Evolutionary conservation across 768 basidiomycete species (phyloP).

Genomic region (Tremella mesenterica): DNA sequence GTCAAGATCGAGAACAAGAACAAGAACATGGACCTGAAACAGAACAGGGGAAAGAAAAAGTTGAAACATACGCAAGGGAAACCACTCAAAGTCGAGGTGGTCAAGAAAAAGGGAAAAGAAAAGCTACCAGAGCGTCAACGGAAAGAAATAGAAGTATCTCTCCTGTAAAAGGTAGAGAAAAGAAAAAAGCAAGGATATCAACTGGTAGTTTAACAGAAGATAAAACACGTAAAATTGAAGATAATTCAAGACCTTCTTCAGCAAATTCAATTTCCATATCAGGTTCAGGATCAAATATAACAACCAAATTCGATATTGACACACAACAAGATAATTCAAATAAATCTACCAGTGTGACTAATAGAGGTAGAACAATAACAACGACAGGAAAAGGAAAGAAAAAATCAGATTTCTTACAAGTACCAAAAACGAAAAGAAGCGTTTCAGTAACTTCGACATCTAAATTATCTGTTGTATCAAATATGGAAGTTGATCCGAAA

Average conservation of each 20-base stretch:
- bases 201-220: not conserved
- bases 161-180: not conserved
- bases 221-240: slow-evolving; percentile 7
- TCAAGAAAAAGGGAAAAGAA: slow-evolving; percentile 12
- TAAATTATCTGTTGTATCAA: not conserved
- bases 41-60: slow-evolving; percentile 16
- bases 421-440: too few species aligned
- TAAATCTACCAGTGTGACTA: not conserved
- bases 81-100: slow-evolving; percentile 2
- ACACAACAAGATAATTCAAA: not conserved
- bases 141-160: not conserved
- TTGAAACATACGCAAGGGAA: not conserved
- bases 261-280: too few species aligned
- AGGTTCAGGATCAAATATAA: too few species aligned
- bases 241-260: slow-evolving; percentile 2
- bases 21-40: too few species aligned
- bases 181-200: not conserved
- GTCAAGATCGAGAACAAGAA: too few species aligned
- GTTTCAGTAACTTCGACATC: not conserved
- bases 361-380: not conserved
- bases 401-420: too few species aligned
- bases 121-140: slow-evolving; percentile 1
- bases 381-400: slow-evolving; percentile 10
- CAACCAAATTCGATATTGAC: too few species aligned
- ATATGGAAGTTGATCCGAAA: not conserved